Evolutionary conservation across 208 protist genomes (phyloP).

Genomic region (Leptomonas pyrrhocoris): DNA sequence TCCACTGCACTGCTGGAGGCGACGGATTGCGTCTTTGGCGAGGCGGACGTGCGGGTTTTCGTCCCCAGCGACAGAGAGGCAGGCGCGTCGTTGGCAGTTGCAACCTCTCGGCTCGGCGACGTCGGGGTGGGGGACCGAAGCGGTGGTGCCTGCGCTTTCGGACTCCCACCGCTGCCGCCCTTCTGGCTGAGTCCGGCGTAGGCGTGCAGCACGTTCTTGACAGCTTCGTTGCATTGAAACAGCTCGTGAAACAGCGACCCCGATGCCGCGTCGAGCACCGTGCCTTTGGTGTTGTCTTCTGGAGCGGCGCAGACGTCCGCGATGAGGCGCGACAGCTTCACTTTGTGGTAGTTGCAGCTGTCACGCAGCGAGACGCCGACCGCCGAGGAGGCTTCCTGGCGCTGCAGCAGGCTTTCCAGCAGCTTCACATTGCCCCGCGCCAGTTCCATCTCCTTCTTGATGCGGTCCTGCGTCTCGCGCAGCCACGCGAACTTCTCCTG

Average conservation of each 20-base stretch:
- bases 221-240: slow-evolving; percentile 37
- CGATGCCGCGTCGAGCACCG: slow-evolving; percentile 31
- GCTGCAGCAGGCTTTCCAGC: slow-evolving; percentile 53
- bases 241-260: slow-evolving; percentile 33
- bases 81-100: neutral
- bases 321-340: slow-evolving; percentile 54
- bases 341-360: slow-evolving; percentile 78
- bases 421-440: slow-evolving; percentile 60
- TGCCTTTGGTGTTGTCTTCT: slow-evolving; percentile 37
- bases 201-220: slow-evolving; percentile 27
- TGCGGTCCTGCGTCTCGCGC: slow-evolving; percentile 27
- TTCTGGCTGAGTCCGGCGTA: slow-evolving; percentile 11
- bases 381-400: slow-evolving; percentile 41
- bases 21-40: neutral
- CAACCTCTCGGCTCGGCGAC: neutral
- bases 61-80: neutral
- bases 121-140: neutral
- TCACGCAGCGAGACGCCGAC: slow-evolving; percentile 65
- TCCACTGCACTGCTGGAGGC: slow-evolving; percentile 16
- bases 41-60: neutral
- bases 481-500: slow-evolving; percentile 34
- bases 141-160: slow-evolving; percentile 8
- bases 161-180: slow-evolving; percentile 13
- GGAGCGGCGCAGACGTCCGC: slow-evolving; percentile 35
- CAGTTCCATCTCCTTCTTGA: slow-evolving; percentile 50